Evolutionary conservation across 257 asterid species (phyloP).

Genomic region (Solanum phureja): DNA sequence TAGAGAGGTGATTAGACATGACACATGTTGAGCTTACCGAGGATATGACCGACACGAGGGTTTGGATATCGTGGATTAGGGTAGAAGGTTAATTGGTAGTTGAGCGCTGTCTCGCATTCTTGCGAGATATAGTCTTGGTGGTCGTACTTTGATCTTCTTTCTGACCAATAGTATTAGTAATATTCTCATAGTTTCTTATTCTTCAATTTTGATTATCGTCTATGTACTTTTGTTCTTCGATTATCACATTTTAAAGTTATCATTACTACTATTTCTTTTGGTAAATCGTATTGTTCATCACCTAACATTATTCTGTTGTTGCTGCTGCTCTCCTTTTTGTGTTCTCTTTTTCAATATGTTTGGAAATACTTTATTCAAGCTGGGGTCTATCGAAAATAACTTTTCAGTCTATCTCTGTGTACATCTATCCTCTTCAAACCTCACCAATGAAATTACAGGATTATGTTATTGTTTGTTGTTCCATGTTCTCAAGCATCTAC

Average conservation of each 20-base stretch:
- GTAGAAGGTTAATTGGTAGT: not conserved
- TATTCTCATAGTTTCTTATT: not conserved
- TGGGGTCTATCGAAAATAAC: not conserved
- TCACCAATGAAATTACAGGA: not conserved
- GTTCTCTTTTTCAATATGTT: not conserved
- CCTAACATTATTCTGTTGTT: not conserved
- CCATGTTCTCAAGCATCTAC: not conserved
- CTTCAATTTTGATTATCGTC: not conserved
- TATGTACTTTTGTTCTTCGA: not conserved
- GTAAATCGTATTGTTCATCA: not conserved
- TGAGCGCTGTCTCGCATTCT: not conserved
- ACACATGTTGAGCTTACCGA: not conserved
- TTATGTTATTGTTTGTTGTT: not conserved
- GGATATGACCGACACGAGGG: not conserved
- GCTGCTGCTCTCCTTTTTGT: not conserved
- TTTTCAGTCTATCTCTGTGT: not conserved
- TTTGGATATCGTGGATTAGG: not conserved
- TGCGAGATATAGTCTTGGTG: not conserved
- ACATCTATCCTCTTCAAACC: not conserved
- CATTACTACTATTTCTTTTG: not conserved
- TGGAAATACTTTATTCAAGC: not conserved
- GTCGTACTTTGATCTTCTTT: not conserved
- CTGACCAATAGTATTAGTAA: not conserved
- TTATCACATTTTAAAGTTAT: not conserved
- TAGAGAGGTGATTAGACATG: not conserved